These are phyloP conservation scores for Hura crepitans DNA, from an alignment of 441 rosid species.

Conservation along the genomic window DNA sequence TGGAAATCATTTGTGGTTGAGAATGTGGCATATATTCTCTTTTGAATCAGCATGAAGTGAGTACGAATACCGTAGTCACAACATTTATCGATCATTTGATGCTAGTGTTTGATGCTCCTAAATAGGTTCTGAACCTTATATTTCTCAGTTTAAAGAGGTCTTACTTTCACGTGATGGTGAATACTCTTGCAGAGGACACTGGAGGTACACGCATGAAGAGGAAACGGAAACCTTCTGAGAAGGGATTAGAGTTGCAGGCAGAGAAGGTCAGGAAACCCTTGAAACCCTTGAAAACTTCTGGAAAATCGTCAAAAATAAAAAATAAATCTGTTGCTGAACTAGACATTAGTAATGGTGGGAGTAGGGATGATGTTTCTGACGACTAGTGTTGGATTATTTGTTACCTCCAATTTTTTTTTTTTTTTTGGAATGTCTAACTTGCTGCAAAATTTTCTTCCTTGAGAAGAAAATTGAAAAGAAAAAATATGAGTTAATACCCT, in stretches of 20 bases:
- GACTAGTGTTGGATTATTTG: constrained; percentile 22
- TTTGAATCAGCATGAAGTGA: not conserved
- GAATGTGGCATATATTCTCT: not conserved
- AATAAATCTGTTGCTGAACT: constrained; percentile 49
- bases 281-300: constrained; percentile 48
- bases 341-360: constrained; percentile 45
- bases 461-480: too few species aligned
- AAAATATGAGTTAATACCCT: too few species aligned
- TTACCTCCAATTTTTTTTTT: too few species aligned
- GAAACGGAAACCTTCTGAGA: constrained; percentile 87
- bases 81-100: not conserved
- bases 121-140: constrained; percentile 9
- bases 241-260: constrained; percentile 92
- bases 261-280: constrained; percentile 80
- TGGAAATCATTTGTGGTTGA: not conserved
- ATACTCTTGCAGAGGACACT: constrained; percentile 52
- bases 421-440: not conserved
- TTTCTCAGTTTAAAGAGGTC: constrained; percentile 9
- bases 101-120: not conserved
- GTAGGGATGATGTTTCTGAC: constrained; percentile 51
- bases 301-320: constrained; percentile 55
- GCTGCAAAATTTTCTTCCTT: too few species aligned
- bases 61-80: not conserved
- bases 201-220: constrained; percentile 71
- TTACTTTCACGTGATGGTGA: constrained; percentile 21